A percentile compares a stretch with the other conserved stretches of the same genome.
phyloP scores from a whole-genome alignment of 202 grass and related monocot species.

The Digitaria exilis region DNA sequence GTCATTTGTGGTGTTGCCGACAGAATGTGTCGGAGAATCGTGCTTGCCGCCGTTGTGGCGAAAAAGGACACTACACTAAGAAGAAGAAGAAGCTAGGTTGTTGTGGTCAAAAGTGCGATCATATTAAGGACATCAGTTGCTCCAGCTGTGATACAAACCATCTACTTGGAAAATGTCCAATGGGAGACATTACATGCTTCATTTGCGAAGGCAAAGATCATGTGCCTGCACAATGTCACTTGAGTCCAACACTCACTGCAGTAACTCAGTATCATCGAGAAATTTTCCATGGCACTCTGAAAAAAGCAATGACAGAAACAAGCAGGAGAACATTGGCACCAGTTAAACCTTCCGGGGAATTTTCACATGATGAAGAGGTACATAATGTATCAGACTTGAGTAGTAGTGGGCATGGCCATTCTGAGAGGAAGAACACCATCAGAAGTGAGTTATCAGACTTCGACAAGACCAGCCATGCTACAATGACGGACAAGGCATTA shows the following conservation, averaged over 20 bases:
- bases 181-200: constrained; percentile 35
- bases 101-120: background rate
- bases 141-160: constrained; percentile 26
- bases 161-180: constrained; percentile 23
- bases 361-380: background rate
- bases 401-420: background rate
- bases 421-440: background rate
- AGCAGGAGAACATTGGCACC: background rate
- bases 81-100: background rate
- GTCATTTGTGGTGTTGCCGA: constrained; percentile 37
- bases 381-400: background rate
- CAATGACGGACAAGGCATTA: background rate
- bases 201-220: constrained; percentile 33
- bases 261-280: constrained; percentile 25
- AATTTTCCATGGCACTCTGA: background rate
- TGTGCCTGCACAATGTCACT: constrained; percentile 28
- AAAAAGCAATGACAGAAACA: constrained; percentile 4
- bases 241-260: constrained; percentile 17
- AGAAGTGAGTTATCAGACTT: background rate
- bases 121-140: constrained; percentile 14
- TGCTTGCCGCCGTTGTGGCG: constrained; percentile 34
- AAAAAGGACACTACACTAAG: constrained; percentile 32
- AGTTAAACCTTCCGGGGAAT: background rate
- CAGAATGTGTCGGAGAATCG: constrained; percentile 7
- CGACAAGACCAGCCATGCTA: background rate